A percentile compares a stretch with the other conserved stretches of the same genome.
Evolutionary conservation across 140 eudicot species (phyloP).

Genomic region (Oenanthe javanica): DNA sequence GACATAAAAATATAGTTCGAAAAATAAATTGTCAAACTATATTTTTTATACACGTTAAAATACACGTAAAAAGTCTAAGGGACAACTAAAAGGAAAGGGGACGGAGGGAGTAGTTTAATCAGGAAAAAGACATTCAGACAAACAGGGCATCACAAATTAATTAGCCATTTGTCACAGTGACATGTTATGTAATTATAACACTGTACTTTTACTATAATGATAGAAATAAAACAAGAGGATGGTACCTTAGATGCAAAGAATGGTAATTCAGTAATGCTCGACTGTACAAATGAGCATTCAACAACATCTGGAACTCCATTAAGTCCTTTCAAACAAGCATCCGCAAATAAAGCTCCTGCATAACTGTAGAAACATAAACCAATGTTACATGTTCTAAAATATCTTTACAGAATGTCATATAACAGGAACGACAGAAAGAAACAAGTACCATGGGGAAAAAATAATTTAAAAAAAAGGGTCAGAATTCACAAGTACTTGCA

Average conservation of each 20-base stretch:
- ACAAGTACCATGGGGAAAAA: not conserved
- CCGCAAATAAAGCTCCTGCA: conserved; percentile 97
- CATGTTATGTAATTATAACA: not conserved
- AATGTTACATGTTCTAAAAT: too few relatives aligned
- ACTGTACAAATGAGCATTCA: conserved; percentile 86
- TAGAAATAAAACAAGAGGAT: not conserved
- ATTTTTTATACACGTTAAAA: too few relatives aligned
- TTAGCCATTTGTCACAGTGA: not conserved
- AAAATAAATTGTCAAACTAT: too few relatives aligned
- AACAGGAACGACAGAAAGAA: not conserved
- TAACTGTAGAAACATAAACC: conserved; percentile 39
- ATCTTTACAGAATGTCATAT: not conserved
- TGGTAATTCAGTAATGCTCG: conserved; percentile 78
- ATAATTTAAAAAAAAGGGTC: not conserved
- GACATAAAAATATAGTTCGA: too few relatives aligned
- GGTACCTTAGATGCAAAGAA: conserved; percentile 97
- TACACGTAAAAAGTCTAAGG: too few relatives aligned
- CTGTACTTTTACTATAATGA: too few relatives aligned
- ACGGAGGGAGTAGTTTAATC: not conserved
- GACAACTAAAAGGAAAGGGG: too few relatives aligned
- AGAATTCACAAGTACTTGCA: not conserved
- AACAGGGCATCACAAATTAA: not conserved
- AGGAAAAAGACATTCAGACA: not conserved
- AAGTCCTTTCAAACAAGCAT: conserved; percentile 97
- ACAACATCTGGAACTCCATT: conserved; percentile 98